A percentile compares a stretch with the other conserved stretches of the same genome.
These are phyloP conservation scores for Brettanomyces anomalus DNA, from an alignment of 805 yeast genomes.

Conservation along the genomic window DNA sequence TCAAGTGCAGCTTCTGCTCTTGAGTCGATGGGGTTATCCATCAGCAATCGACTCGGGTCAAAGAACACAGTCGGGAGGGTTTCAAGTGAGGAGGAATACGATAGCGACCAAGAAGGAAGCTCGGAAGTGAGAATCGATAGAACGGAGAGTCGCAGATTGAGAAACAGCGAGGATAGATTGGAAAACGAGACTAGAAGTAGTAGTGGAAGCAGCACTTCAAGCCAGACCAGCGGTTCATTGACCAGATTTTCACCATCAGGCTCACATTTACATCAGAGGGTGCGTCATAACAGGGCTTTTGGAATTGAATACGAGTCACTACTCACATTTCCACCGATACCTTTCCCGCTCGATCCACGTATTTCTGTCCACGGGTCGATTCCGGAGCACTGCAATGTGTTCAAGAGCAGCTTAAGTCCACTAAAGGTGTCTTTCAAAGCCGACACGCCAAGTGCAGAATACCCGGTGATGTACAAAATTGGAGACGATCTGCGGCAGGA, in stretches of 20 bases:
- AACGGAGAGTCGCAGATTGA: too few relatives aligned
- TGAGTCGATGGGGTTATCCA: conserved; percentile 15
- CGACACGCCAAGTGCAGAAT: conserved; percentile 32
- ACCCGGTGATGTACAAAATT: conserved; percentile 84
- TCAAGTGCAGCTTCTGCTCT: neutral
- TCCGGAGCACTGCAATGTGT: conserved; percentile 75
- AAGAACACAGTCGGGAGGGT: neutral
- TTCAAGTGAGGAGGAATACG: neutral
- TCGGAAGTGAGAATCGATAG: neutral
- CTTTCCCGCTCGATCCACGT: conserved; percentile 79
- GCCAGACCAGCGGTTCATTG: neutral
- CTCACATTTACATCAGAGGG: neutral
- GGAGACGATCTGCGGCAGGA: conserved; percentile 97
- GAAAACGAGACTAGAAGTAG: too few relatives aligned
- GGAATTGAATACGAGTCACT: conserved; percentile 16
- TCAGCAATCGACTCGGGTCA: neutral
- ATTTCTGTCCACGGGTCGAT: conserved; percentile 64
- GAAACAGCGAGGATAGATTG: too few relatives aligned
- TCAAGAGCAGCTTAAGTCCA: conserved; percentile 88
- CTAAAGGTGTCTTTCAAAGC: conserved; percentile 73
- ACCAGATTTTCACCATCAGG: neutral
- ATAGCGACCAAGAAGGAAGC: neutral
- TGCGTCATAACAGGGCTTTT: conserved; percentile 1
- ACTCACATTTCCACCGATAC: conserved; percentile 42
- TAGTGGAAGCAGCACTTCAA: neutral